phyloP scores from a whole-genome alignment of 768 basidiomycete genomes.

The Glaciozyma martinii region DNA sequence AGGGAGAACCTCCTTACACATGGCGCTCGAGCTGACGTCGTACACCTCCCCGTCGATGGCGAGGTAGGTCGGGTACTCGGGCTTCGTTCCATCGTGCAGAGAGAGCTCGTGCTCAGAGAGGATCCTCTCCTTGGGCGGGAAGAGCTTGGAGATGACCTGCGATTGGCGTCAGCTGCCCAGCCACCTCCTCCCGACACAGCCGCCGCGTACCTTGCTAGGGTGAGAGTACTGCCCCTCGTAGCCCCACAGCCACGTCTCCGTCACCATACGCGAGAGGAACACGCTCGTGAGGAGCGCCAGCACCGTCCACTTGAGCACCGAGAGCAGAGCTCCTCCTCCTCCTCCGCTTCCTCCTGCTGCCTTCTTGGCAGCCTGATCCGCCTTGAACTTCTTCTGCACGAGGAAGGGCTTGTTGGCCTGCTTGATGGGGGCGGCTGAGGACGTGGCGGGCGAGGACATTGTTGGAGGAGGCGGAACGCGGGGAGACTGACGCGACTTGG shows the following conservation, averaged over 20 bases:
- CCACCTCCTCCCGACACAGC: constrained; percentile 43
- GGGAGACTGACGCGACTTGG: background rate
- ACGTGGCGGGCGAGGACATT: background rate
- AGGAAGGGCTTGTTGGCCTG: constrained; percentile 77
- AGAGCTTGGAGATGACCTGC: constrained; percentile 28
- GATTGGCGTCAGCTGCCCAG: background rate
- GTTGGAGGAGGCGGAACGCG: background rate
- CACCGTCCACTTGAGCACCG: constrained; percentile 3
- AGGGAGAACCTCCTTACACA: constrained; percentile 35
- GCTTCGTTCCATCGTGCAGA: constrained; percentile 59
- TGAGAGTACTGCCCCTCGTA: constrained; percentile 57
- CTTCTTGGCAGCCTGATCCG: constrained; percentile 53
- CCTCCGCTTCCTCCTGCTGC: constrained; percentile 48
- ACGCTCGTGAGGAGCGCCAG: constrained; percentile 11
- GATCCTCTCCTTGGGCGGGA: constrained; percentile 24
- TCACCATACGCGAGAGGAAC: constrained; percentile 70
- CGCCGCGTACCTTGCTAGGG: constrained; percentile 45
- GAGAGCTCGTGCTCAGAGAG: constrained; percentile 65
- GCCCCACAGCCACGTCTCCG: constrained; percentile 81
- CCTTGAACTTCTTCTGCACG: constrained; percentile 51
- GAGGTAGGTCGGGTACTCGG: constrained; percentile 65
- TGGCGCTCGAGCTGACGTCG: constrained; percentile 67
- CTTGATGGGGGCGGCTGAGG: constrained; percentile 43
- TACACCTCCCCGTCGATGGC: constrained; percentile 89
- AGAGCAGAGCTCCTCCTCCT: background rate